A percentile compares a stretch with the other conserved stretches of the same genome.
Evolutionary conservation across 2,329 filamentous ascomycete genomes (phyloP).

Genomic region (Aspergillus floridensis): DNA sequence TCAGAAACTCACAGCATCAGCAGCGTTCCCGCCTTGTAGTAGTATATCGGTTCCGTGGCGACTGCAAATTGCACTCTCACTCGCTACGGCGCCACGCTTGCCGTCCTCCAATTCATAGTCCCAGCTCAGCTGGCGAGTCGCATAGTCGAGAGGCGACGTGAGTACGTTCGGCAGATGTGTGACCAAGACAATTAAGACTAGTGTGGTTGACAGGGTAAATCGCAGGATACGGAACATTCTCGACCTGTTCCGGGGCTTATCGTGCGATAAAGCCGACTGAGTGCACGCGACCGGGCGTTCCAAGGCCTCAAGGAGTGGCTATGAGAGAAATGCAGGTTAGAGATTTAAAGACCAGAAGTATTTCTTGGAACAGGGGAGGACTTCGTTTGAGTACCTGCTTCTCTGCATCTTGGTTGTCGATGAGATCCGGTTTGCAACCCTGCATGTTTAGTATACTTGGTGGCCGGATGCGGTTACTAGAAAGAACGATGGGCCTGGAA

Average conservation of each 20-base stretch:
- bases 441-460: slow-evolving; percentile 5
- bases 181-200: slow-evolving; percentile 22
- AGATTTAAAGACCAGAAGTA: slow-evolving; percentile 1
- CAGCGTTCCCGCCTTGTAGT: slow-evolving; percentile 65
- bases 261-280: not conserved
- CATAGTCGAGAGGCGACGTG: slow-evolving; percentile 22
- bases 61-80: slow-evolving; percentile 68
- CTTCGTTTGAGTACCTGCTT: slow-evolving; percentile 25
- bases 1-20: slow-evolving; percentile 59
- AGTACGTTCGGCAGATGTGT: slow-evolving; percentile 22
- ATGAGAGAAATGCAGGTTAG: slow-evolving; percentile 9
- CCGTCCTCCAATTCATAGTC: slow-evolving; percentile 30
- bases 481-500: not conserved
- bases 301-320: slow-evolving; percentile 16
- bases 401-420: slow-evolving; percentile 27
- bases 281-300: not conserved
- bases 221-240: slow-evolving; percentile 20
- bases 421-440: not conserved
- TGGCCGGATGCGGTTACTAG: not conserved
- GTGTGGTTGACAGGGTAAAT: slow-evolving; percentile 17
- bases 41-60: slow-evolving; percentile 65
- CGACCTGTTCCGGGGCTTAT: not conserved
- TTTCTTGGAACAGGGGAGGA: slow-evolving; percentile 1
- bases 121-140: not conserved
- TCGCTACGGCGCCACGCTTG: slow-evolving; percentile 63